These are phyloP conservation scores for Chytriomyces confervae DNA, from an alignment of 192 early-diverging fungal genomes.

Conservation along the genomic window DNA sequence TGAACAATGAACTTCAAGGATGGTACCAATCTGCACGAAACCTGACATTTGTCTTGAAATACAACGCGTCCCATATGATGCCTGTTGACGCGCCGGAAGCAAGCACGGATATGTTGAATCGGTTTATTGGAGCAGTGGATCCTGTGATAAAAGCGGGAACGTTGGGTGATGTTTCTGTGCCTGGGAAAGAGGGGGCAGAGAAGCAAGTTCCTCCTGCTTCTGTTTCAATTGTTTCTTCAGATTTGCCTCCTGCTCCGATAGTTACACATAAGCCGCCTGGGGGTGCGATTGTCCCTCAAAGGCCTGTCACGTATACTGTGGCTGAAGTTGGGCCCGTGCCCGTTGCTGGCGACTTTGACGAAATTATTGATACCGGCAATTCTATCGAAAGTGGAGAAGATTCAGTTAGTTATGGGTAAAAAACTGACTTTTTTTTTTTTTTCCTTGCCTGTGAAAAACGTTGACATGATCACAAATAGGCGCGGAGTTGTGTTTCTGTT, in stretches of 20 bases:
- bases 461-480: neutral
- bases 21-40: slow-evolving; percentile 58
- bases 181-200: no score
- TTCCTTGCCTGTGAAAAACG: neutral
- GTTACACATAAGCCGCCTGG: no score
- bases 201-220: no score
- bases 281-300: neutral
- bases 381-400: neutral
- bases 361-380: neutral
- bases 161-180: neutral
- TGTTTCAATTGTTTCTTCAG: no score
- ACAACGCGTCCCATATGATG: slow-evolving; percentile 75
- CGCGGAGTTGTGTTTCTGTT: neutral
- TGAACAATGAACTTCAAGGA: slow-evolving; percentile 54
- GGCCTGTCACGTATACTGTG: neutral
- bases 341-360: neutral
- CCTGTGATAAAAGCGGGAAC: neutral
- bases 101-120: slow-evolving; percentile 64
- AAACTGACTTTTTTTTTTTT: neutral
- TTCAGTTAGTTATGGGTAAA: neutral
- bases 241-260: no score
- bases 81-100: slow-evolving; percentile 69
- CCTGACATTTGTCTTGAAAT: slow-evolving; percentile 63
- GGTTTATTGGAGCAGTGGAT: slow-evolving; percentile 47
- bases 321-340: neutral